phyloP scores from a whole-genome alignment of 148 eudicot species.

The Fagopyrum homotropicum region DNA sequence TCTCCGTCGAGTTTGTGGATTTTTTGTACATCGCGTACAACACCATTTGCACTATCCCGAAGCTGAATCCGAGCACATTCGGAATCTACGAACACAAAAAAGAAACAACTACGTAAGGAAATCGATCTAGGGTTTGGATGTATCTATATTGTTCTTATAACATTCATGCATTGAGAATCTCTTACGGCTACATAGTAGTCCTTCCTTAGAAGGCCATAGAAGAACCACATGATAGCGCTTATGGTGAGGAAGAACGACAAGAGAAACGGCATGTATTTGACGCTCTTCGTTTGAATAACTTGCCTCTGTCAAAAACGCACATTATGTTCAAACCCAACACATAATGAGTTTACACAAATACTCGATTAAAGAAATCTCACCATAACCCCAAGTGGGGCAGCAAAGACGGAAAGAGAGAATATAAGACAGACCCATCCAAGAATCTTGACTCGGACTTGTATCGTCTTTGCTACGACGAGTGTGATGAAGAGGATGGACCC shows the following conservation, averaged over 20 bases:
- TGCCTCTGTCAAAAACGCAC: constrained; percentile 36
- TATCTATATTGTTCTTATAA: no score
- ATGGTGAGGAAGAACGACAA: constrained; percentile 65
- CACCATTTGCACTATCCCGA: constrained; percentile 36
- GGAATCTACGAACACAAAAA: constrained; percentile 22
- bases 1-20: constrained; percentile 4
- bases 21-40: constrained; percentile 38
- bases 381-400: constrained; percentile 75
- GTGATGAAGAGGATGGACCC: constrained; percentile 35
- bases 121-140: background rate
- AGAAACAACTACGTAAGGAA: no score
- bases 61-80: constrained; percentile 39
- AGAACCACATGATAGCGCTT: constrained; percentile 66
- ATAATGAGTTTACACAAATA: no score
- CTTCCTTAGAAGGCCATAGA: constrained; percentile 48
- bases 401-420: constrained; percentile 49
- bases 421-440: constrained; percentile 66
- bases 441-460: constrained; percentile 26
- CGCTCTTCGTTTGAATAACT: constrained; percentile 70
- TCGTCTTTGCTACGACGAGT: constrained; percentile 38
- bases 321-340: no score
- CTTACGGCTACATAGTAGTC: constrained; percentile 51
- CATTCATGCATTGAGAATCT: background rate
- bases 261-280: constrained; percentile 73
- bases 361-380: constrained; percentile 22